Base-by-base conservation (phyloP, 805 yeast species). In the Starmerella davenportii region DNA sequence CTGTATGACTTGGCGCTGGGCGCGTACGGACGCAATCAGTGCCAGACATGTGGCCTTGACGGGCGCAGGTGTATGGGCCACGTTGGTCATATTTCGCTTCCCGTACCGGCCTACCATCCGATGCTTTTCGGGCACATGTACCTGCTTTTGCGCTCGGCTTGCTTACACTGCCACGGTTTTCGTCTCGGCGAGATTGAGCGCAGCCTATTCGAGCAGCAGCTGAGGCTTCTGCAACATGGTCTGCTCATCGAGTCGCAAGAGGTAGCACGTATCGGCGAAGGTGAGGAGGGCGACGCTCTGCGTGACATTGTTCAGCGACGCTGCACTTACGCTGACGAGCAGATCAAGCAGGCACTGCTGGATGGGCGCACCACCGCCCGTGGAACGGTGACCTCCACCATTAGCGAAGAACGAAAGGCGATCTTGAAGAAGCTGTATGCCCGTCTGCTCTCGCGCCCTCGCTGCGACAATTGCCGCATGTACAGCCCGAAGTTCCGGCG, bases 31-130 rank as follows among this genome's bases (percentile, higher is more conserved):
- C 70, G 76, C 53, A 81, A 87, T 57, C 66, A 79, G 42, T 84
- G 99, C 70, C 69, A 90, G 18, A 87, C 96, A 1, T 90, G 99
- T 70, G 95, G 96, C 16, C 66, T 87, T 45, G 94, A 85, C 56
- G 95, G 87, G 50, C 74, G 78, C 54, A 76, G 72, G 51, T 90
- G 99, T 64, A 95, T 95, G 3, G 99, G 99, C 35, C 99, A 90
- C 59, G 82, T 84, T 59, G 99, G 99, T 44, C 98, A 90, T 59
- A 84, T 90, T 46, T 95, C 87, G 57, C 68, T 90, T 46, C 99
- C 99, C 4, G 76, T 84, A 31, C 93, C 96, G 3, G 92, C 81
- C 33, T 90, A 82, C 65, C 87, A 82, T 56, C 96, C 99, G 16
- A 62, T 90, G 50, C 90, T 92, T 54, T 90, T 92, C 72, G 72